Conservation (phyloP, 2,329 filamentous ascomycete species). For the Hypoxylon sp. region DNA sequence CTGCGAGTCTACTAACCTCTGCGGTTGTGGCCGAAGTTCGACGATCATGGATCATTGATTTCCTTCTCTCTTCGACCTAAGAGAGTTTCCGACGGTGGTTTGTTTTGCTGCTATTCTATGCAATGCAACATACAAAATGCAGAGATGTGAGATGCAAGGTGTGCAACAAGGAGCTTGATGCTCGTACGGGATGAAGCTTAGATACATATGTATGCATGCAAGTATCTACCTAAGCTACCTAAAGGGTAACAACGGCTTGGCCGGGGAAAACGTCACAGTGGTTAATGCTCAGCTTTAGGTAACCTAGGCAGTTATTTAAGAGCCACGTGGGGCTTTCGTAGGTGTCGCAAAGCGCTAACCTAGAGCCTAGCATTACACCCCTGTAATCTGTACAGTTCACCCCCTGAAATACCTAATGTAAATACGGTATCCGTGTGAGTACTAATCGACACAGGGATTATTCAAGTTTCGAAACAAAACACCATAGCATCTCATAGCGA, state of each 20-base stretch:
- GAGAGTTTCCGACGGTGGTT: not conserved
- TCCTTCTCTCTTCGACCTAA: slow-evolving; percentile 3
- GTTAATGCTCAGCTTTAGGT: not conserved
- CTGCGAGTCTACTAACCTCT: slow-evolving; percentile 42
- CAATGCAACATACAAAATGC: not conserved
- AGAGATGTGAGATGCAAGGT: not conserved
- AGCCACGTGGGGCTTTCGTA: slow-evolving; percentile 41
- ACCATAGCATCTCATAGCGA: too few relatives aligned
- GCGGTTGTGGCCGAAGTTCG: slow-evolving; percentile 33
- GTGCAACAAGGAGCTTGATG: not conserved
- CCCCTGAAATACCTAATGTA: too few relatives aligned
- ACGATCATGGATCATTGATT: slow-evolving; percentile 44
- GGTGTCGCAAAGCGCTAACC: not conserved
- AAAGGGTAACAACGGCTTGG: slow-evolving; percentile 28
- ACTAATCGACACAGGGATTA: too few relatives aligned
- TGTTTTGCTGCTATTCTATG: too few relatives aligned
- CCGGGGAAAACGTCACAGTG: slow-evolving; percentile 31
- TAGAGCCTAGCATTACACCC: not conserved
- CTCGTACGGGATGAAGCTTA: slow-evolving; percentile 14
- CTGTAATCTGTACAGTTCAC: not conserved
- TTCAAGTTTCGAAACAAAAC: too few relatives aligned
- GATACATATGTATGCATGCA: slow-evolving; percentile 21
- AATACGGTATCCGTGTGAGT: too few relatives aligned
- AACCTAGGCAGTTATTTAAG: slow-evolving; percentile 4
- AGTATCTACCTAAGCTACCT: too few relatives aligned